These are phyloP conservation scores for Trypanosoma rangeli DNA, from an alignment of 208 protist species.

Conservation along the genomic window DNA sequence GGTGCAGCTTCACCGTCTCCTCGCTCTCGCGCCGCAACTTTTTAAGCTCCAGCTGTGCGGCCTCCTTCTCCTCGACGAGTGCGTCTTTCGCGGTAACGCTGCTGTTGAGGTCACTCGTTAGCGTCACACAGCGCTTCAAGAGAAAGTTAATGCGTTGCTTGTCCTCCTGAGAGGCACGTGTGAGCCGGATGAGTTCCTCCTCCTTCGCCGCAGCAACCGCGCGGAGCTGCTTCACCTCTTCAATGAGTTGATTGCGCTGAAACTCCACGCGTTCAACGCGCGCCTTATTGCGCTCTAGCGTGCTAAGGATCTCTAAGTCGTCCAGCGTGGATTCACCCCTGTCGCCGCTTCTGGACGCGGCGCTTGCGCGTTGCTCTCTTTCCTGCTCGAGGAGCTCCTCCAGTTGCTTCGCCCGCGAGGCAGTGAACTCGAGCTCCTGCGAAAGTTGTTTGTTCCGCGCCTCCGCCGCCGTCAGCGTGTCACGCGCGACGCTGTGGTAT, in stretches of 20 bases:
- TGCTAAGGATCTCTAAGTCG: conserved; percentile 50
- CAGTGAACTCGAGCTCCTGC: conserved; percentile 17
- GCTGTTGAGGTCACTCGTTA: conserved; percentile 51
- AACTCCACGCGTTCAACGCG: conserved; percentile 61
- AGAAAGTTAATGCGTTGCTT: conserved; percentile 82
- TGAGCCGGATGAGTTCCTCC: conserved; percentile 40
- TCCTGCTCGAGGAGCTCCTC: conserved; percentile 10
- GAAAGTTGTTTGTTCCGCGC: conserved; percentile 2
- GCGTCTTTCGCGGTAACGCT: conserved; percentile 38
- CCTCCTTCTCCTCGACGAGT: conserved; percentile 48
- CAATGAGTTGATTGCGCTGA: conserved; percentile 48
- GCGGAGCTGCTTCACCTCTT: conserved; percentile 37
- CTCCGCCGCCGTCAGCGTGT: conserved; percentile 1
- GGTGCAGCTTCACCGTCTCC: conserved; percentile 38
- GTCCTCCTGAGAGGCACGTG: conserved; percentile 56
- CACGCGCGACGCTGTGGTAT: conserved; percentile 5
- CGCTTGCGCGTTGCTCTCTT: not conserved
- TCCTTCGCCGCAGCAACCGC: conserved; percentile 44
- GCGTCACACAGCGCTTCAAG: conserved; percentile 64
- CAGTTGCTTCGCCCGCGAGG: conserved; percentile 7
- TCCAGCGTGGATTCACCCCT: conserved; percentile 26
- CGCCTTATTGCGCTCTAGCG: conserved; percentile 57
- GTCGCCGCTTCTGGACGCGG: not conserved
- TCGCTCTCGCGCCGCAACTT: conserved; percentile 53
- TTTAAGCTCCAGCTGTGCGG: conserved; percentile 46